A percentile compares a stretch with the other conserved stretches of the same genome.
phyloP scores from a whole-genome alignment of 1,139 yeast genomes.

The Taphrina wiesneri region DNA sequence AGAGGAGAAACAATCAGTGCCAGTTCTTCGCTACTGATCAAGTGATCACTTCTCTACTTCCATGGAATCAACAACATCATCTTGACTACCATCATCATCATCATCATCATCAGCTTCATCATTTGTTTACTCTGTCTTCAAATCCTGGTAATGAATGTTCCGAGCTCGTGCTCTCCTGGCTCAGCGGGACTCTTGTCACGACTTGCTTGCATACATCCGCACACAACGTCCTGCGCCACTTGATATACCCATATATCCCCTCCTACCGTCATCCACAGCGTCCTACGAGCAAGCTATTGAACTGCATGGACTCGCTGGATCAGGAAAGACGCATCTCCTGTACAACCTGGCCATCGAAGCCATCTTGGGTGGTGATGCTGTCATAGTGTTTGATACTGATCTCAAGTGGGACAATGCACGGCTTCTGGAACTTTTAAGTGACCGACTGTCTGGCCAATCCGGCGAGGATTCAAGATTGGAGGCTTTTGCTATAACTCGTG shows the following conservation, averaged over 20 bases:
- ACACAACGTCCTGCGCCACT: not conserved
- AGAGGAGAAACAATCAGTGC: too few species aligned
- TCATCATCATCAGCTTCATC: too few species aligned
- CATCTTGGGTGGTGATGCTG: constrained; percentile 11
- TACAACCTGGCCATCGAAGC: constrained; percentile 31
- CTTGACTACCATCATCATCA: too few species aligned
- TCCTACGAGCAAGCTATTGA: constrained; percentile 13
- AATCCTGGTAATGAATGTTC: not conserved
- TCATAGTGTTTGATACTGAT: constrained; percentile 33
- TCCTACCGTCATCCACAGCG: not conserved
- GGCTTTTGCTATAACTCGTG: not conserved
- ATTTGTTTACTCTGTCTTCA: too few species aligned
- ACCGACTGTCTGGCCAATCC: not conserved
- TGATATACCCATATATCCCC: not conserved
- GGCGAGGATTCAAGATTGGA: not conserved
- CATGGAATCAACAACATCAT: too few species aligned
- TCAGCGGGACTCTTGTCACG: not conserved
- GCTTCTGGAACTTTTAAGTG: constrained; percentile 7
- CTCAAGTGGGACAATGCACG: constrained; percentile 32
- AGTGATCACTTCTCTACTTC: not conserved
- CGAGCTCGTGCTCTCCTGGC: constrained; percentile 9
- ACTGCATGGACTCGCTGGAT: constrained; percentile 31
- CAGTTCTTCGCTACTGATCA: too few species aligned
- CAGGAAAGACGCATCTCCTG: constrained; percentile 37
- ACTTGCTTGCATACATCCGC: not conserved